Evolutionary conservation across 768 basidiomycete species (phyloP), one percentile per base, ranked within the genome.

Genomic region (Mycena kentingensis): DNA sequence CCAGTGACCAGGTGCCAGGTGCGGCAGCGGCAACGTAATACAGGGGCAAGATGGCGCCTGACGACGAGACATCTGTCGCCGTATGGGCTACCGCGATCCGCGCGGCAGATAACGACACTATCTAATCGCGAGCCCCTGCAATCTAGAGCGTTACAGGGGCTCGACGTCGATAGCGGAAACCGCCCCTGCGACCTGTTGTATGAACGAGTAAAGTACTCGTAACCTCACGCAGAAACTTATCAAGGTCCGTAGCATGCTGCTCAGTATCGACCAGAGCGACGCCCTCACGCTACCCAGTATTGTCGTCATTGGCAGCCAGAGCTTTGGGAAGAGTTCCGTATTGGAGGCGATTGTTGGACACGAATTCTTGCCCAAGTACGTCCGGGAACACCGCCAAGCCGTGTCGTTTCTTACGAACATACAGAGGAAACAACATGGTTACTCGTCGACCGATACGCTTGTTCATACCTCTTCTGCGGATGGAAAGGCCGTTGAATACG

Each of bases 381-480:
- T 78, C 21, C 31, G 39, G 57, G 43, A 49, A 47, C 38, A 42
- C 25, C 36, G 26, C 41, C 19, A 16, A 37, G 25, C 49, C 32
- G 43, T 56, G 18, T 13, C 31, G 31, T 32, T n/a, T n/a, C n/a
- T n/a, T n/a, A 32, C 16, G 31, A 16, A 8, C n/a, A 46, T 51
- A 5, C 64, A 98, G 96, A 73, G 97, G 97, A 49, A 88, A 93
- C 70, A 98, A 98, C 70, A 99, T 99, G 97, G 97, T 98, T 28
- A 99, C 97, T 2, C 88, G 97, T 1, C 87, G 97, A 48, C 97
- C 97, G 2, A 98, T 99, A 99, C 97, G 3, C 85, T 99, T 42
- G 87, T 98, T 52, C 93, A 99, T 65, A 96, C 90, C 0, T 93
- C 93, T 19, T 67, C 80, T 16, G 74, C 69, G 10, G 73, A 82